These are phyloP conservation scores for Dactylellina haptotyla DNA, from an alignment of 2,329 filamentous ascomycete species.

Conservation along the genomic window DNA sequence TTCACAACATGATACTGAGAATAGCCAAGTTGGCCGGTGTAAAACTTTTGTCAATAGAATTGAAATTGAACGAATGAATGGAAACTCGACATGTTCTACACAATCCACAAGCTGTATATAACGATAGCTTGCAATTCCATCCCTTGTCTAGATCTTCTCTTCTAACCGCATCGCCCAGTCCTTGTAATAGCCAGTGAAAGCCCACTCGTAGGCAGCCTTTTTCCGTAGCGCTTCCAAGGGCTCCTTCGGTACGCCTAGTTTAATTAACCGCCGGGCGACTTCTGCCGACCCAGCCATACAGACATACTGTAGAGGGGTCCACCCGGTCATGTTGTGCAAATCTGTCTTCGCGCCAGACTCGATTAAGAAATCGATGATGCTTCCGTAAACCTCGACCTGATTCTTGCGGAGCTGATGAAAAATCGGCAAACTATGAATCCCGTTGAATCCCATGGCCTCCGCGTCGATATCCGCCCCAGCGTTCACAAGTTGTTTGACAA, in stretches of 20 bases:
- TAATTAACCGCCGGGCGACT: constrained; percentile 13
- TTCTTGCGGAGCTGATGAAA: constrained; percentile 32
- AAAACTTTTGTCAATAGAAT: too few species aligned
- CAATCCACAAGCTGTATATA: too few species aligned
- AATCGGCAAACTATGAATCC: constrained; percentile 27
- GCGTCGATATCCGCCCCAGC: constrained; percentile 49
- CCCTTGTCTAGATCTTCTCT: constrained; percentile 13
- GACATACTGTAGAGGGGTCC: constrained; percentile 39
- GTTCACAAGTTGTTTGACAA: constrained; percentile 50
- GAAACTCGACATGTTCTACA: too few species aligned
- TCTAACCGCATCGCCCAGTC: constrained; percentile 28
- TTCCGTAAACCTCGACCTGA: constrained; percentile 41
- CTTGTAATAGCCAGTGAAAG: constrained; percentile 23
- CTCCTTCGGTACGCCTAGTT: constrained; percentile 27
- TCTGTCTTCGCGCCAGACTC: constrained; percentile 46
- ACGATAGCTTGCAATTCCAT: neutral
- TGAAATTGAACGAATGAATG: too few species aligned
- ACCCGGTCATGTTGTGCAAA: neutral
- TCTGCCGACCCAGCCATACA: constrained; percentile 26
- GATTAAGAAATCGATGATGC: constrained; percentile 55
- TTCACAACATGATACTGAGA: too few species aligned
- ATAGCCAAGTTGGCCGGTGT: too few species aligned
- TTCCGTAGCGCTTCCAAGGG: constrained; percentile 19
- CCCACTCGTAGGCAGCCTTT: neutral
- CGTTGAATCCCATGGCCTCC: constrained; percentile 2